phyloP scores from a whole-genome alignment of 306 rosid species.

The Dalbergia cochinchinensis region DNA sequence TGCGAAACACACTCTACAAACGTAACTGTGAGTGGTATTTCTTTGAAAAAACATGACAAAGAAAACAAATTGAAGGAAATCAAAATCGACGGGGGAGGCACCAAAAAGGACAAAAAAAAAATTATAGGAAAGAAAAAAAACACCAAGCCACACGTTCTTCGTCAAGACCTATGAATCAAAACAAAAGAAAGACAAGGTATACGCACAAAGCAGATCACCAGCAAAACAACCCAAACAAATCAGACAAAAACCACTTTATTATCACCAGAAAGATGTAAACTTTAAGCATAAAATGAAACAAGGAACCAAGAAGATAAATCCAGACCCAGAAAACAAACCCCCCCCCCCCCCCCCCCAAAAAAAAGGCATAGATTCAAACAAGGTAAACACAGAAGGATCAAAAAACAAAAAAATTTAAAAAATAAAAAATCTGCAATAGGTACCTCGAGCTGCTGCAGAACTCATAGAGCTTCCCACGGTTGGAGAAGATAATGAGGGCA shows the following conservation, averaged over 20 bases:
- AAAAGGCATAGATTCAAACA: not conserved
- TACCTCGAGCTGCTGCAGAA: conserved; percentile 80
- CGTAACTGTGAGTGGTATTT: not conserved
- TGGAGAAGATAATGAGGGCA: conserved; percentile 84
- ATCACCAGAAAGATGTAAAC: conserved; percentile 22
- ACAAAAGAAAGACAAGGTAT: not conserved
- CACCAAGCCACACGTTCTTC: not conserved
- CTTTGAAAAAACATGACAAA: not conserved
- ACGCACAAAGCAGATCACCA: conserved; percentile 6
- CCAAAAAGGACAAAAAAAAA: too few relatives aligned
- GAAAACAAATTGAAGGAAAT: too few relatives aligned
- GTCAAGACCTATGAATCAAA: conserved; percentile 40
- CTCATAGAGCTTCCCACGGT: conserved; percentile 82
- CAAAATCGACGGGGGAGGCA: too few relatives aligned
- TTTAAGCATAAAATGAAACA: conserved; percentile 33
- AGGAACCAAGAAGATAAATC: not conserved
- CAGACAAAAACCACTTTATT: not conserved
- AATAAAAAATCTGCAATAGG: not conserved
- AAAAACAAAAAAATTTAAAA: not conserved
- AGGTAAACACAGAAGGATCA: not conserved
- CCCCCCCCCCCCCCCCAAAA: not conserved
- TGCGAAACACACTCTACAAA: conserved; percentile 9
- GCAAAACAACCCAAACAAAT: not conserved
- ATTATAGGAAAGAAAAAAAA: not conserved
- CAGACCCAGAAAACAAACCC: conserved; percentile 12